These are phyloP conservation scores for Blepharisma stoltei DNA, from an alignment of 73 alveolate genomes.

Conservation along the genomic window DNA sequence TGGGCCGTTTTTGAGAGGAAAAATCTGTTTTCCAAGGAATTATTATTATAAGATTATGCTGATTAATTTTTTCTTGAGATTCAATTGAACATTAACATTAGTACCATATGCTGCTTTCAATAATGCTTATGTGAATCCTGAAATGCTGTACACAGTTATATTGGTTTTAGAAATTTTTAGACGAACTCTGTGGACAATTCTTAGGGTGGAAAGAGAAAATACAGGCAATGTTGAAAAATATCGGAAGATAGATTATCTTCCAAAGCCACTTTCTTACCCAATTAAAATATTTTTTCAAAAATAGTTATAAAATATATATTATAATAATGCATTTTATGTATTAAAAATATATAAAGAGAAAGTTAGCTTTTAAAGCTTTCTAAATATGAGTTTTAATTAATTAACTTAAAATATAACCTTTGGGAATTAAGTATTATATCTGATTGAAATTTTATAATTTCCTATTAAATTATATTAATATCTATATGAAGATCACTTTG, in stretches of 20 bases:
- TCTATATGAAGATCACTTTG: too few species aligned
- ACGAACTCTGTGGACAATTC: conserved; percentile 13
- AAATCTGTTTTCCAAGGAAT: neutral
- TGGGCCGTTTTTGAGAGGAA: neutral
- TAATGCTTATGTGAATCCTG: neutral
- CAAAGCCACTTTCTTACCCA: conserved; percentile 13
- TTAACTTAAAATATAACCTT: too few species aligned
- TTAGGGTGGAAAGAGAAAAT: conserved; percentile 24
- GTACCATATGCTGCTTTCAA: neutral
- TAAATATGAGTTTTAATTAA: too few species aligned
- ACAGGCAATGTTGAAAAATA: conserved; percentile 14
- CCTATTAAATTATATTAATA: too few species aligned
- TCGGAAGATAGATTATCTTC: conserved; percentile 22
- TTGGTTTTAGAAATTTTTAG: neutral
- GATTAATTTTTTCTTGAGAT: conserved; percentile 13
- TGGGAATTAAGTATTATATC: too few species aligned
- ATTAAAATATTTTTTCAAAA: too few species aligned
- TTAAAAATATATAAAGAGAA: too few species aligned
- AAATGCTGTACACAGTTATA: neutral
- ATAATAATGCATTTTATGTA: too few species aligned
- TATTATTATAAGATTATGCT: conserved; percentile 8
- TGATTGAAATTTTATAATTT: too few species aligned
- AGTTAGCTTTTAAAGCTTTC: too few species aligned
- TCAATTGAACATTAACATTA: neutral
- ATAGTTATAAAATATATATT: too few species aligned